Evolutionary conservation across 2,329 filamentous ascomycete species (phyloP).

Genomic region (Amauroascus niger): DNA sequence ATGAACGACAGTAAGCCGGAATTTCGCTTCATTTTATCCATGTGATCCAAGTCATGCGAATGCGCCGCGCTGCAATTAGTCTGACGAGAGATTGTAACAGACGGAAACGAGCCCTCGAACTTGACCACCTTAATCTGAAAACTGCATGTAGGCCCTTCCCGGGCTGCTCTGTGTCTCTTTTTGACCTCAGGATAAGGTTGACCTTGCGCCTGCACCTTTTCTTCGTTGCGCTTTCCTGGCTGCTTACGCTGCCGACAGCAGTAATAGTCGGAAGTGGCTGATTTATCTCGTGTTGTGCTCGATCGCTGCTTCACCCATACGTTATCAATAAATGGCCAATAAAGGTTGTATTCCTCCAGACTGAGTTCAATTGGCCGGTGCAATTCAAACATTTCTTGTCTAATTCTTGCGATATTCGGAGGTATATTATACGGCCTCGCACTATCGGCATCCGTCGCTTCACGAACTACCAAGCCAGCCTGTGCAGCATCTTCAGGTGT

Average conservation of each 20-base stretch:
- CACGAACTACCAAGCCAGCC: background rate
- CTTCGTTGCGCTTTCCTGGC: slow-evolving; percentile 21
- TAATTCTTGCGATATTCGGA: slow-evolving; percentile 35
- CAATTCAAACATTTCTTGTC: slow-evolving; percentile 38
- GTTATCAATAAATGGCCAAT: slow-evolving; percentile 43
- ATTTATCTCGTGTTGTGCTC: slow-evolving; percentile 35
- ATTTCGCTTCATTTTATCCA: slow-evolving; percentile 41
- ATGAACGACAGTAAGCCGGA: slow-evolving; percentile 41
- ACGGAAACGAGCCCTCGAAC: slow-evolving; percentile 36
- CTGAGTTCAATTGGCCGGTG: slow-evolving; percentile 40
- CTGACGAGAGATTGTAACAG: slow-evolving; percentile 36
- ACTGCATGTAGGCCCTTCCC: slow-evolving; percentile 40
- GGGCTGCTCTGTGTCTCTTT: slow-evolving; percentile 36
- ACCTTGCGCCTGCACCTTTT: slow-evolving; percentile 1
- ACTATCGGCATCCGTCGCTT: background rate
- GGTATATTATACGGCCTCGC: slow-evolving; percentile 30
- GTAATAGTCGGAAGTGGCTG: slow-evolving; percentile 39
- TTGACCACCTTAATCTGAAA: slow-evolving; percentile 41
- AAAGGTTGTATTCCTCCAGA: slow-evolving; percentile 38
- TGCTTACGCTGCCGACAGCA: slow-evolving; percentile 40
- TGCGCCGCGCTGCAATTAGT: slow-evolving; percentile 34
- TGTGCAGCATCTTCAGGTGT: slow-evolving; percentile 1
- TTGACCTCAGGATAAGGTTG: slow-evolving; percentile 38
- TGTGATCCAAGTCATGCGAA: slow-evolving; percentile 40
- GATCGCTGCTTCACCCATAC: slow-evolving; percentile 42